Conservation (phyloP, 345 rosid genomes). For the Hevea brasiliensis region DNA sequence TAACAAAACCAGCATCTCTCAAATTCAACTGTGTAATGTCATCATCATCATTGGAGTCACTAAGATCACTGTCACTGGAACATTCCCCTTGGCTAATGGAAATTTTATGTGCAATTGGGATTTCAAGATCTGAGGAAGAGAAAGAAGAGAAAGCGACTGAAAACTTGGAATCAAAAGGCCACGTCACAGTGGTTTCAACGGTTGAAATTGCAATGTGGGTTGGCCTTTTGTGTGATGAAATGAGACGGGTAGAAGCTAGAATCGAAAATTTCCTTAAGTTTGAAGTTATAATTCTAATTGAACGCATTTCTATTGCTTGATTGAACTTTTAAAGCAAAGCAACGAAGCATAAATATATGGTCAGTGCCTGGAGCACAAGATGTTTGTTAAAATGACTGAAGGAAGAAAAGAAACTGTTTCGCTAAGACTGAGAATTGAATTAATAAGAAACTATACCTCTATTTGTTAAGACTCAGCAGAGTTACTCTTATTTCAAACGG, state of each 20-base stretch:
- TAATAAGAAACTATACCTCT: neutral
- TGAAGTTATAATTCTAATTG: slow-evolving; percentile 29
- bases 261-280: slow-evolving; percentile 2
- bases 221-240: slow-evolving; percentile 6
- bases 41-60: too few species aligned
- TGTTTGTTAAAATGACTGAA: slow-evolving; percentile 38
- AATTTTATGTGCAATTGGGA: slow-evolving; percentile 9
- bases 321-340: neutral
- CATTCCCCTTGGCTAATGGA: neutral
- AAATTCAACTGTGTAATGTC: slow-evolving; percentile 13
- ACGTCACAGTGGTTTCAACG: slow-evolving; percentile 1
- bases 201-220: slow-evolving; percentile 12
- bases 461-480: too few species aligned
- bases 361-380: neutral
- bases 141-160: slow-evolving; percentile 22
- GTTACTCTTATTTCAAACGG: too few species aligned
- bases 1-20: slow-evolving; percentile 29
- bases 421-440: neutral
- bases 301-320: slow-evolving; percentile 25
- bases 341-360: neutral
- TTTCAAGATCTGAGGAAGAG: slow-evolving; percentile 22
- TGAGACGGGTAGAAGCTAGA: slow-evolving; percentile 15
- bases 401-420: neutral
- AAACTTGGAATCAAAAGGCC: slow-evolving; percentile 12
- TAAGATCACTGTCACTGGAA: slow-evolving; percentile 1